Base-by-base conservation (phyloP, 2,329 filamentous ascomycete genomes). In the Colletotrichum filicis region DNA sequence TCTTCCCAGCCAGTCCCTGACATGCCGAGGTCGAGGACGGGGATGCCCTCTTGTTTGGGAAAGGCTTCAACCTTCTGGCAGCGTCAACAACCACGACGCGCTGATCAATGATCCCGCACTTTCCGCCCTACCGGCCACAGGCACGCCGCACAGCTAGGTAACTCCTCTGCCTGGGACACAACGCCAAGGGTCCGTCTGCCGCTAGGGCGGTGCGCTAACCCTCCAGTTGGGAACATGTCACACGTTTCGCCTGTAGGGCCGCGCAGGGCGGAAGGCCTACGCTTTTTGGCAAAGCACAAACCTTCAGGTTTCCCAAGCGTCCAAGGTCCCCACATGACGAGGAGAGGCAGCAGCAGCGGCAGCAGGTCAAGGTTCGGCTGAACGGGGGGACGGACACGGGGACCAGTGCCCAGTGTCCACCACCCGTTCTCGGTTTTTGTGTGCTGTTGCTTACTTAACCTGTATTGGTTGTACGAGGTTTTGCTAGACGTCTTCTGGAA, bases 71-170 rank as follows among this genome's bases (percentile, higher is more conserved):
- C n/a, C 28, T 19, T 32, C 5, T 28, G 30, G 32, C 8, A 35
- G 46, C 26, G 42, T 66, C 65, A 9, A 32, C 53, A 4, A 57
- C 32, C 26, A 68, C 68, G 65, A 58, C 32, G 60, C 49, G 68
- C 32, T 65, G 70, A 65, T 69, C 59, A 49, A 73, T 70, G 66
- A 65, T 70, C 59, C 66, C 56, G 66, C 70, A 69, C 60, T 73
- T 61, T 73, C 66, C 70, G 66, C 70, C 70, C 55, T 73, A 70
- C 60, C 66, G 32, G 56, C 56, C 53, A 72, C 24, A 37, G 16
- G 37, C 37, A 42, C 37, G 37, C 37, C 14, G 37, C 37, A 42
- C 37, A 42, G 37, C 37, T 42, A 42, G 14, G 14, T 19, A 42
- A 42, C 14, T 14, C 28, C 35, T 8, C 28, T 62, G 35, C 46